Evolutionary conservation across 805 yeast species (phyloP).

Genomic region (Yamadazyma ubonensis): DNA sequence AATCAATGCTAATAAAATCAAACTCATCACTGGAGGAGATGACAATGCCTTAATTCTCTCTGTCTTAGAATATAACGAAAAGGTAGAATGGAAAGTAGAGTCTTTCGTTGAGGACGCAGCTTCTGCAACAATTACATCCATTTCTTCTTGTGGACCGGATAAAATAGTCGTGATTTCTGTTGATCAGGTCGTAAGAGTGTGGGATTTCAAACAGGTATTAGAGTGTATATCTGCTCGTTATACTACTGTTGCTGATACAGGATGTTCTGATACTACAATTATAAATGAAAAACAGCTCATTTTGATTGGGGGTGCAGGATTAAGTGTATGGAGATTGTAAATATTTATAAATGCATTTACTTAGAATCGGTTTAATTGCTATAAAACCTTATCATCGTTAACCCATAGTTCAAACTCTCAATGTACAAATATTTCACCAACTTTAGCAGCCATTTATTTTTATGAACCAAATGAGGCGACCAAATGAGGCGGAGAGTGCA

Average conservation of each 20-base stretch:
- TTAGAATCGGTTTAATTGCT: too few relatives aligned
- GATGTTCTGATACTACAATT: constrained; percentile 52
- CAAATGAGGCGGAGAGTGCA: too few relatives aligned
- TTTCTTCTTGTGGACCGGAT: constrained; percentile 34
- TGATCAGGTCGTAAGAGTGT: constrained; percentile 72
- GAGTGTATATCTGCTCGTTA: constrained; percentile 43
- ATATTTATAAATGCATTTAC: too few relatives aligned
- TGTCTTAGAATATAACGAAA: constrained; percentile 15
- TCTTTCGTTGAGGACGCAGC: constrained; percentile 61
- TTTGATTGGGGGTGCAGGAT: constrained; percentile 79
- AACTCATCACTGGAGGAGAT: constrained; percentile 82
- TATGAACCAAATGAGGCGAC: too few relatives aligned
- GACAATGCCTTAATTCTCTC: constrained; percentile 65
- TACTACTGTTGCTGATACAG: constrained; percentile 91
- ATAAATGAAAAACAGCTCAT: constrained; percentile 30
- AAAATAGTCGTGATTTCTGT: constrained; percentile 63
- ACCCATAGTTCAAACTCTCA: too few relatives aligned
- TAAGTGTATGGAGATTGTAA: constrained; percentile 48
- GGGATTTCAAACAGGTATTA: constrained; percentile 46
- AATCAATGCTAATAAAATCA: constrained; percentile 15
- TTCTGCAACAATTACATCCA: constrained; percentile 79
- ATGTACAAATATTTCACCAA: too few relatives aligned
- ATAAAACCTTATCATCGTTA: too few relatives aligned
- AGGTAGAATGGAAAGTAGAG: constrained; percentile 22
- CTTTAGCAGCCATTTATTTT: too few relatives aligned